phyloP scores from a whole-genome alignment of 116 monocot species.

The Posidonia oceanica region DNA sequence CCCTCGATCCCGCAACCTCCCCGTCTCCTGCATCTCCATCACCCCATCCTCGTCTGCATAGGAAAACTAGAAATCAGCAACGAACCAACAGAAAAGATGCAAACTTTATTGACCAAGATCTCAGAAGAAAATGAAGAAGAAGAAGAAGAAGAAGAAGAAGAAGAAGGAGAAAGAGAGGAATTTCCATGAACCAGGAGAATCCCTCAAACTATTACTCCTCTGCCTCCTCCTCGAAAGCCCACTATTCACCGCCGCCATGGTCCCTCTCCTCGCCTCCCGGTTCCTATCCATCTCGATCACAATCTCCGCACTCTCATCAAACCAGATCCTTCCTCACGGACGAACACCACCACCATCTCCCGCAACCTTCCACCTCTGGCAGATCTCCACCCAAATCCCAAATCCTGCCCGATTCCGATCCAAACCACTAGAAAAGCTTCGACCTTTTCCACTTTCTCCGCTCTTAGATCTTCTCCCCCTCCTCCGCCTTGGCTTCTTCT shows the following conservation, averaged over 20 bases:
- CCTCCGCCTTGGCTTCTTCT: background rate
- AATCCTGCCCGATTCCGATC: no score
- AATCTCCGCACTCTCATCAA: background rate
- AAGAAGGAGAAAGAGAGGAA: no score
- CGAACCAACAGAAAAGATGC: background rate
- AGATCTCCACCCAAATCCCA: background rate
- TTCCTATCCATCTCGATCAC: constrained; percentile 59
- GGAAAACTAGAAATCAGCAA: constrained; percentile 5
- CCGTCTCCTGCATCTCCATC: constrained; percentile 55
- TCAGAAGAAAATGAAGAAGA: background rate
- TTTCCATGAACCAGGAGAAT: constrained; percentile 52
- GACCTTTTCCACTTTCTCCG: background rate
- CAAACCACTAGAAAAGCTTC: background rate
- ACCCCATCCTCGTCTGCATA: constrained; percentile 66
- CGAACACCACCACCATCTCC: background rate
- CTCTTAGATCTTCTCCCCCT: constrained; percentile 4
- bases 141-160: background rate
- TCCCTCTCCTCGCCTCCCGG: constrained; percentile 72
- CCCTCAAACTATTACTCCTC: constrained; percentile 49
- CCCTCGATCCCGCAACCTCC: constrained; percentile 51
- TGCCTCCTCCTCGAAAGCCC: constrained; percentile 44
- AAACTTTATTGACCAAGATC: background rate
- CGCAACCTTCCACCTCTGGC: background rate
- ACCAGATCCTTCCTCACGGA: background rate
- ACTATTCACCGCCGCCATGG: constrained; percentile 37